Base-by-base conservation (phyloP, 306 rosid genomes). In the Trifolium subterraneum region DNA sequence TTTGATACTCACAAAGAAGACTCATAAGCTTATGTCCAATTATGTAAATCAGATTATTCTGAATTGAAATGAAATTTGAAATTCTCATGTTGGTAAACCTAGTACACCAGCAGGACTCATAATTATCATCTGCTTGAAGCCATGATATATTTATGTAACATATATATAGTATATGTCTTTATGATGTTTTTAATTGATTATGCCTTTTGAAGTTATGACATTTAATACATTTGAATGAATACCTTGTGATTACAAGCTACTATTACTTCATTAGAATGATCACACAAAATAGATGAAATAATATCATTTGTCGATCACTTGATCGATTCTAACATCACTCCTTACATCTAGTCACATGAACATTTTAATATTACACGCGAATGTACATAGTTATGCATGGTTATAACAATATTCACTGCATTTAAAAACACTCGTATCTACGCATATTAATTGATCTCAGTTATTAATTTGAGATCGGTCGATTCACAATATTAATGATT, bases 31-130 rank as follows among this genome's bases (percentile, higher is more conserved):
- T 76, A 27, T 72, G 48, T 66, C 18, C 52, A 42, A 63, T 19
- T 73, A 25, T 69, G 74, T 68, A 68, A 69, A 78, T 61, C 55
- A 63, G 68, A 80, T 20, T 6, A 41, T 60, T 74, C 68, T 61
- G 61, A 51, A 68, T 38, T 41, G 29, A n/a, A 66, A 62, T 51
- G 54, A 60, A 59, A 47, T 38, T 9, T 18, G 31, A 50, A 45
- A 39, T 45, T 44, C 8, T 73, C 58, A n/a, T 39, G 38, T n/a
- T 31, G 19, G 6, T 29, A 29, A 60, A 29, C 42, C 20, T 59
- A 52, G 59, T 4, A 13, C 50, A 13, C 2, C 16, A 44, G 6
- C 50, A 13, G 50, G 50, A 44, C 50, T 44, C 14, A 44, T 44
- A 44, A 42, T 44, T 44, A 6, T 44, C 50, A 42, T 12, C n/a